These are phyloP conservation scores for Lasiosphaeria hispida DNA, from an alignment of 495 filamentous ascomycete species.

Conservation along the genomic window DNA sequence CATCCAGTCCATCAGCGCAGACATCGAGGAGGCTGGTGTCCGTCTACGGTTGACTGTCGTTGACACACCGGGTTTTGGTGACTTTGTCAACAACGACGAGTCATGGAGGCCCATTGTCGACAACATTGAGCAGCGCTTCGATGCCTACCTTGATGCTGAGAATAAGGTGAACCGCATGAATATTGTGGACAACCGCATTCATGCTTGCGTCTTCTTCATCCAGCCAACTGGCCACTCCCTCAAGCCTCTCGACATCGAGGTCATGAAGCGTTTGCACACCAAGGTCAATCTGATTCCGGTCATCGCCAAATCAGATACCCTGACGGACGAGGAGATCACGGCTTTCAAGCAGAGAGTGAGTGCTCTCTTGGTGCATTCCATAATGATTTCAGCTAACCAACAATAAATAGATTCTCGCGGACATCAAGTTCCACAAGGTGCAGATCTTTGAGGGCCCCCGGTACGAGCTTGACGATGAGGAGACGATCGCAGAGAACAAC, in stretches of 20 bases:
- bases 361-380: slow-evolving; percentile 12
- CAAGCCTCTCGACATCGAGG: slow-evolving; percentile 98
- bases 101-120: slow-evolving; percentile 98
- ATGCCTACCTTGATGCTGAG: slow-evolving; percentile 96
- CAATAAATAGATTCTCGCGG: slow-evolving; percentile 76
- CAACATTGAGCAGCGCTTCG: slow-evolving; percentile 98
- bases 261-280: slow-evolving; percentile 98
- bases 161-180: slow-evolving; percentile 99
- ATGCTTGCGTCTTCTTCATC: slow-evolving; percentile 99
- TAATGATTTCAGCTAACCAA: slow-evolving; percentile 18
- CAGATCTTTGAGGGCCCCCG: slow-evolving; percentile 98
- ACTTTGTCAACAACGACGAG: slow-evolving; percentile 99
- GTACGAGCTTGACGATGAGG: slow-evolving; percentile 97
- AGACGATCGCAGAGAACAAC: slow-evolving; percentile 99
- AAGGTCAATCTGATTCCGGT: slow-evolving; percentile 99
- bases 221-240: slow-evolving; percentile 98
- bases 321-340: slow-evolving; percentile 94
- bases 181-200: slow-evolving; percentile 97
- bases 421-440: slow-evolving; percentile 93
- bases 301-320: slow-evolving; percentile 96
- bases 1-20: slow-evolving; percentile 97
- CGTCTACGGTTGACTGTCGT: slow-evolving; percentile 96
- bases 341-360: slow-evolving; percentile 93
- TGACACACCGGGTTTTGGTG: slow-evolving; percentile 96
- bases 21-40: slow-evolving; percentile 98